A percentile compares a stretch with the other conserved stretches of the same genome.
These are phyloP conservation scores for Sequoiadendron giganteum DNA, from an alignment of 75 land plant genomes.

Conservation along the genomic window DNA sequence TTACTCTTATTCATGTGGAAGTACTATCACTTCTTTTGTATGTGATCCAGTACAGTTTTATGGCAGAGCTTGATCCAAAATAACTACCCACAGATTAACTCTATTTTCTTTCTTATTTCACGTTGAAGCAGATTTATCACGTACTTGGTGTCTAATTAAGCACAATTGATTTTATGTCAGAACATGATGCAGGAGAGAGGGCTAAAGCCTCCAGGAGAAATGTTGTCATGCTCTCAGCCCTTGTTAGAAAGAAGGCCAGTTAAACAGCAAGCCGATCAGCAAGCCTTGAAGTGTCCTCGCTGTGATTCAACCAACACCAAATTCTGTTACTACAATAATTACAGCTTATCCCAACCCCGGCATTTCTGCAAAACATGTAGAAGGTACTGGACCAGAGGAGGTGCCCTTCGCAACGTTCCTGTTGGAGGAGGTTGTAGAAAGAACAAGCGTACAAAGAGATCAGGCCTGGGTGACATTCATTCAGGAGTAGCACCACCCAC, in stretches of 20 bases:
- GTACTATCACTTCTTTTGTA: not conserved
- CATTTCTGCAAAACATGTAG: slow-evolving; percentile 34
- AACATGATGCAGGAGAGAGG: slow-evolving; percentile 12
- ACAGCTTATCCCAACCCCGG: slow-evolving; percentile 29
- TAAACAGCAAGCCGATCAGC: slow-evolving; percentile 11
- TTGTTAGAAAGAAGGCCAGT: slow-evolving; percentile 6
- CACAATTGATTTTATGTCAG: not conserved
- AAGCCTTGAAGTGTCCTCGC: slow-evolving; percentile 24
- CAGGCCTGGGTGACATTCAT: slow-evolving; percentile 2
- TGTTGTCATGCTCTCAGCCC: slow-evolving; percentile 8
- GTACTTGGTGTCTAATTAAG: not conserved
- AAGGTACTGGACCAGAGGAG: slow-evolving; percentile 22
- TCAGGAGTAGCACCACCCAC: not conserved
- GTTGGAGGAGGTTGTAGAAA: slow-evolving; percentile 24
- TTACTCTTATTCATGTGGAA: too few relatives aligned
- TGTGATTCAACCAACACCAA: slow-evolving; percentile 27
- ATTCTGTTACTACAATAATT: slow-evolving; percentile 33
- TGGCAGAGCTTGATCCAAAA: too few relatives aligned
- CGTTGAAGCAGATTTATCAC: too few relatives aligned
- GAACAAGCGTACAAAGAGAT: slow-evolving; percentile 21
- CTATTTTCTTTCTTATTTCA: not conserved
- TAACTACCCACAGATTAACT: too few relatives aligned
- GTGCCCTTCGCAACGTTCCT: slow-evolving; percentile 25
- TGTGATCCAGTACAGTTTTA: too few relatives aligned
- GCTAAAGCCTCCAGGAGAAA: not conserved